Base-by-base conservation (phyloP, 805 yeast genomes). In the Zygosaccharomyces siamensis region DNA sequence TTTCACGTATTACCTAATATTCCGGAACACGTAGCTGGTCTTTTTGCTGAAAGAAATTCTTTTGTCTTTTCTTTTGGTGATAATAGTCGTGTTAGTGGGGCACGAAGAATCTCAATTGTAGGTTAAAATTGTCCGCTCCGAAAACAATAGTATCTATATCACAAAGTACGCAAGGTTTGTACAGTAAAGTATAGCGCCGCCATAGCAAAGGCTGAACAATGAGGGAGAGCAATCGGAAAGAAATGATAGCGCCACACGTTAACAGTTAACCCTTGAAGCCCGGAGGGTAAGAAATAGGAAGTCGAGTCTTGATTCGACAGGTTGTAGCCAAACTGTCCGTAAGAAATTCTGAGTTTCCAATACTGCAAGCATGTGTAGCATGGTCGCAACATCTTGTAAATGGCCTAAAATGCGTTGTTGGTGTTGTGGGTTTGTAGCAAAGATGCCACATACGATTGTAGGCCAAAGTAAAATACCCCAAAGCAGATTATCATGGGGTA, bases 401-500 rank as follows among this genome's bases (percentile, higher is more conserved):
- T 49, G 49, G 23, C 18, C 41, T 39, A 52, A 23, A 5, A 52
- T 48, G 14, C 32, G 18, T 14, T 27, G 35, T 37, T 50, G 50
- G 14, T 50, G 47, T 10, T 20, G 18, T 7, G 46, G 41, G 7
- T 51, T 39, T 10, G 42, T 26, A 1, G 48, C 51, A 41, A 54
- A 54, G n/a, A 49, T 44, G 12, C 58, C 58, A 18, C 50, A 45
- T 6, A 48, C 20, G 11, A 48, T 46, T 8, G 53, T 39, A 4
- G 58, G 42, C 58, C 58, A 54, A 3, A 47, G 33, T 28, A 54
- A 30, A 21, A 54, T 52, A 1, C 55, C 54, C 58, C 58, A 54
- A 16, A 52, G 49, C 16, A 42, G 36, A 43, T 48, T 41, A 6
- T 45, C 46, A 10, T 33, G 42, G 1, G 58, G 58, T 10, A 54